These are phyloP conservation scores for Fomitopsis palustris DNA, from an alignment of 1,284 basidiomycete genomes.

Conservation along the genomic window DNA sequence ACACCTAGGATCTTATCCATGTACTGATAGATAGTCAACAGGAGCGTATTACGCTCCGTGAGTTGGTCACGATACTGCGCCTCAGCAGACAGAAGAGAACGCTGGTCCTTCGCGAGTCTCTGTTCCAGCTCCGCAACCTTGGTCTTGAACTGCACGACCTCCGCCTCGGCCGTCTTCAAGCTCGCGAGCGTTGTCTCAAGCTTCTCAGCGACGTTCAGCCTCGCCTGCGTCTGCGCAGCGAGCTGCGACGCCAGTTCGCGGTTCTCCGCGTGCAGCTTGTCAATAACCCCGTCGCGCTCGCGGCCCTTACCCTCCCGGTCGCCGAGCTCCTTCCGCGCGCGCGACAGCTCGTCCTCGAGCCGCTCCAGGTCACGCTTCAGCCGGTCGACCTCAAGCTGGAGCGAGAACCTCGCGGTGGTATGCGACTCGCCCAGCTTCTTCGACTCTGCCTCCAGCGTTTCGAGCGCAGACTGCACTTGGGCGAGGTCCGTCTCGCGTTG, in stretches of 20 bases:
- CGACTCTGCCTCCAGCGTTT: constrained; percentile 61
- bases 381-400: constrained; percentile 90
- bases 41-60: constrained; percentile 87
- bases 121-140: constrained; percentile 77
- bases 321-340: constrained; percentile 71
- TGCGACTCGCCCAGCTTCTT: constrained; percentile 79
- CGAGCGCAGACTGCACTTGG: constrained; percentile 72
- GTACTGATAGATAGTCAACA: constrained; percentile 92
- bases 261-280: constrained; percentile 75
- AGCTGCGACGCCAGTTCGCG: constrained; percentile 75
- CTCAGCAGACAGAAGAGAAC: constrained; percentile 68
- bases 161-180: constrained; percentile 64
- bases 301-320: constrained; percentile 61
- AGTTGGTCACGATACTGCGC: constrained; percentile 85
- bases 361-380: constrained; percentile 82
- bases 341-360: constrained; percentile 77
- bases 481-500: constrained; percentile 73
- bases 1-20: constrained; percentile 92
- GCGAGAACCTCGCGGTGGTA: constrained; percentile 79
- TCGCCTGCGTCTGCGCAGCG: constrained; percentile 79
- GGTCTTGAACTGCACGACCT: constrained; percentile 53
- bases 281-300: constrained; percentile 68
- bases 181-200: constrained; percentile 65
- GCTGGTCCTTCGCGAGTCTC: constrained; percentile 81
- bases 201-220: constrained; percentile 83